Base-by-base conservation (phyloP, 164 flowering plant species). In the Nymphaea colorata region DNA sequence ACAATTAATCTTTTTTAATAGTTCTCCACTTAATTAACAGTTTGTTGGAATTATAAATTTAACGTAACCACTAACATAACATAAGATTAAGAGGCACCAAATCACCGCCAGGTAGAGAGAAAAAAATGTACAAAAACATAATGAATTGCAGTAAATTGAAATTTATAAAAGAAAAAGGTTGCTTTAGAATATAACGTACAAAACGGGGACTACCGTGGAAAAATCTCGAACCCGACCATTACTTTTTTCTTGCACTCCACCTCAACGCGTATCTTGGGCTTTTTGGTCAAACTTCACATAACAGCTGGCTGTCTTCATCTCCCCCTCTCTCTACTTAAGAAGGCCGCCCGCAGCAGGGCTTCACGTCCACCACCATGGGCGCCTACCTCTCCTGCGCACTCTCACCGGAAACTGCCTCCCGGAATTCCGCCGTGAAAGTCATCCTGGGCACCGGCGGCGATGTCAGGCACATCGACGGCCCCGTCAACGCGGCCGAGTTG, bases 401-500 rank as follows among this genome's bases (percentile, higher is more conserved):
- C 15, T 66, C 82, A 17, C 7, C 64, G 14, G 47, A 79, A 4
- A 15, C 47, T 42, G 42, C 67, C 11, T 4, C 44, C 6, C 44
- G 69, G 59, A 25, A 66, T 4, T 42, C 68, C 4, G 64, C 81
- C 2, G 69, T 82, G 1, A 86, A 72, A 66, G 91, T 87, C 47
- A 75, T 90, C 55, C 57, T 51, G 12, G 14, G 57, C 57, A 51
- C 57, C 14, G 14, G 14, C 14, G 57, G 57, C 8, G 57, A 51
- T 10, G 57, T 8, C 8, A 73, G 80, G 55, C 70, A 64, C 16
- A 62, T 86, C 61, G 43, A 71, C 2, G 71, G 69, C n/a, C 79
- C 81, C 6, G 66, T 65, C 66, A 86, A 79, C 44, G 93, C 90
- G 0, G 96, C 96, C 0, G 96, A 90, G 79, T 81, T 87, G 61